A percentile compares a stretch with the other conserved stretches of the same genome.
Evolutionary conservation across 306 rosid species (phyloP).

Genomic region (Sesbania bispinosa): DNA sequence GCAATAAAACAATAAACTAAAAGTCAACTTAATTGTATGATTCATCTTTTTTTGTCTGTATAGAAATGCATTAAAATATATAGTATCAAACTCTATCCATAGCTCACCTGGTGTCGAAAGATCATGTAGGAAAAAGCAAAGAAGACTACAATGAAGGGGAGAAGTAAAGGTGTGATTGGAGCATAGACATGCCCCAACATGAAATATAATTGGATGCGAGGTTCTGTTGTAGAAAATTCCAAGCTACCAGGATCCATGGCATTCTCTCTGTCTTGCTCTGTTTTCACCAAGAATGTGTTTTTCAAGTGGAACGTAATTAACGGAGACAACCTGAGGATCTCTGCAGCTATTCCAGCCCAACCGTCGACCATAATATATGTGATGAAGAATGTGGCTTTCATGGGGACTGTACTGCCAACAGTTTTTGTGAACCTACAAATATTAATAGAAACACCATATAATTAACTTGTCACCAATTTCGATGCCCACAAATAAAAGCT

Average conservation of each 20-base stretch:
- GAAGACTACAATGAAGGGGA: constrained; percentile 82
- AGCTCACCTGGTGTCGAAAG: constrained; percentile 83
- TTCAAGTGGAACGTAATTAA: constrained; percentile 66
- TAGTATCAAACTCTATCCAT: background rate
- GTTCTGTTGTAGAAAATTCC: constrained; percentile 70
- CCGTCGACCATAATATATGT: constrained; percentile 94
- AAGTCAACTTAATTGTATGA: no score
- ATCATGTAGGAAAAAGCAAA: constrained; percentile 74
- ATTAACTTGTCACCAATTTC: constrained; percentile 22
- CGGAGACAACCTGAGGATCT: constrained; percentile 67
- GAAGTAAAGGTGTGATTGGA: constrained; percentile 81
- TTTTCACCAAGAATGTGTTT: constrained; percentile 85
- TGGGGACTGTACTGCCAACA: constrained; percentile 78
- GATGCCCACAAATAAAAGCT: background rate
- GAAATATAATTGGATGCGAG: constrained; percentile 82
- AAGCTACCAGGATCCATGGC: constrained; percentile 87
- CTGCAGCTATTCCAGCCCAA: constrained; percentile 91
- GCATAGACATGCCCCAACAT: constrained; percentile 84
- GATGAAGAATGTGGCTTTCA: constrained; percentile 95
- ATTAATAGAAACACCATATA: constrained; percentile 11
- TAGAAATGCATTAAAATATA: background rate
- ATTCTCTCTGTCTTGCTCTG: constrained; percentile 68
- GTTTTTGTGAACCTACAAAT: constrained; percentile 69
- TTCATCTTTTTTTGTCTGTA: no score
- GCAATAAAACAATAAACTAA: constrained; percentile 4